These are phyloP conservation scores for Candida alai DNA, from an alignment of 805 yeast species.

Conservation along the genomic window DNA sequence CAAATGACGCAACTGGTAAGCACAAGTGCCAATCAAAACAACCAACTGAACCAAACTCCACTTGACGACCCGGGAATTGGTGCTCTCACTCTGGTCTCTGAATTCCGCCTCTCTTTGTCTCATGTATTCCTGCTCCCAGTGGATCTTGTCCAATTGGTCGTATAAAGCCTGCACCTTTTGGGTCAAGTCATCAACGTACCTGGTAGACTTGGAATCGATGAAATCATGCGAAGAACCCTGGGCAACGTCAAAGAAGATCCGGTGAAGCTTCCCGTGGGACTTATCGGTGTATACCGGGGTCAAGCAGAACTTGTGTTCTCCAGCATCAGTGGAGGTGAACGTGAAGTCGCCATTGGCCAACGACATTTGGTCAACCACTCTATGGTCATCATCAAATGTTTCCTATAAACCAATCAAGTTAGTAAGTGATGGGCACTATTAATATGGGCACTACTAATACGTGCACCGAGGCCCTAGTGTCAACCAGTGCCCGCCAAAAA, in stretches of 20 bases:
- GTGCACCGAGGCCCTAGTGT: no score
- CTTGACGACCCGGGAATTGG: slow-evolving; percentile 66
- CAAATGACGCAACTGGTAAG: slow-evolving; percentile 72
- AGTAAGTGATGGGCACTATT: slow-evolving; percentile 1
- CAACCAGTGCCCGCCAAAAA: neutral
- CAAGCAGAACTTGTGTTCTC: slow-evolving; percentile 82
- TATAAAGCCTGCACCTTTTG: slow-evolving; percentile 34
- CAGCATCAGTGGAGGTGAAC: slow-evolving; percentile 77
- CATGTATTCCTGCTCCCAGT: slow-evolving; percentile 46
- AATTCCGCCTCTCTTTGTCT: slow-evolving; percentile 75
- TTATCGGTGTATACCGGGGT: slow-evolving; percentile 61
- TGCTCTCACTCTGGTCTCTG: slow-evolving; percentile 72
- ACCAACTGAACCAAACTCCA: slow-evolving; percentile 74
- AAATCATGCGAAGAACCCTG: slow-evolving; percentile 59
- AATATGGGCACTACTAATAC: slow-evolving; percentile 6
- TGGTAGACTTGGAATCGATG: slow-evolving; percentile 59
- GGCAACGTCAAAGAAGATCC: slow-evolving; percentile 71
- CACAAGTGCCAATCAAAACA: slow-evolving; percentile 66
- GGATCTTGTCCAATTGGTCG: slow-evolving; percentile 37
- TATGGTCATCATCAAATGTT: slow-evolving; percentile 78
- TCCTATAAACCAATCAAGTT: slow-evolving; percentile 17
- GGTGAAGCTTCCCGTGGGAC: slow-evolving; percentile 57
- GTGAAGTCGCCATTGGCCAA: slow-evolving; percentile 63
- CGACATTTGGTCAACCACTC: slow-evolving; percentile 67
- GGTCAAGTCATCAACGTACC: slow-evolving; percentile 44